Base-by-base conservation (phyloP, 306 rosid species). In the Trifolium pratense region DNA sequence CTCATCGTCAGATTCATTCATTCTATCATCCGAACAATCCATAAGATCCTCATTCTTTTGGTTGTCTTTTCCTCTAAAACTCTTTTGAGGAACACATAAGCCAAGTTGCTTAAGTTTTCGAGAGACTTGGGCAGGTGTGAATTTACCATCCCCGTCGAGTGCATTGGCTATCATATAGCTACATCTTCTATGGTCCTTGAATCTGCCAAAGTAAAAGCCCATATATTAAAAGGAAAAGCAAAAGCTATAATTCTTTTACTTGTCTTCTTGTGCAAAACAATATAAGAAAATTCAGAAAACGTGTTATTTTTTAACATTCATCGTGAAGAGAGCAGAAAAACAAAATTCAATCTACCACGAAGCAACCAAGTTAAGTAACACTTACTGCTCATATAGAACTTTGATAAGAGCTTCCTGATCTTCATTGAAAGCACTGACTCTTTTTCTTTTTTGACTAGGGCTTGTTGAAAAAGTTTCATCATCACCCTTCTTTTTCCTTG, bases 81-180 rank as follows among this genome's bases (percentile, higher is more conserved):
- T 87, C 80, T 77, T 93, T 82, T 3, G 82, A 39, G 94, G 80
- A 85, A 82, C 36, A 40, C 37, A 59, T 82, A 93, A 80, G 20
- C 97, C 97, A 75, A 93, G 90, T 86, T 93, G 86, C 87, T 91
- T 91, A 60, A 93, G 98, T 75, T 91, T 91, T 66, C 80, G 89
- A 78, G 89, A 87, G 81, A 93, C 88, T 79, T 86, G 94, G 5
- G 86, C 76, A 83, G 98, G 80, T 40, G 90, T 86, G 78, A 87
- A 81, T 78, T 93, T 85, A 48, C 78, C 83, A 69, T 83, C 88
- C 20, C 49, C 83, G 70, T 84, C 96, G 84, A 89, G 81, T 73
- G 91, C 91, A 75, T 82, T 89, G 68, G 98, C 97, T 84, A 93
- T 91, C 98, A 89, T 87, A 77, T 76, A 83, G 79, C 87, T 89